Evolutionary conservation across 176 grass and related monocot species (phyloP), one percentile per base, ranked within the genome.

Genomic region (Musa schizocarpa): DNA sequence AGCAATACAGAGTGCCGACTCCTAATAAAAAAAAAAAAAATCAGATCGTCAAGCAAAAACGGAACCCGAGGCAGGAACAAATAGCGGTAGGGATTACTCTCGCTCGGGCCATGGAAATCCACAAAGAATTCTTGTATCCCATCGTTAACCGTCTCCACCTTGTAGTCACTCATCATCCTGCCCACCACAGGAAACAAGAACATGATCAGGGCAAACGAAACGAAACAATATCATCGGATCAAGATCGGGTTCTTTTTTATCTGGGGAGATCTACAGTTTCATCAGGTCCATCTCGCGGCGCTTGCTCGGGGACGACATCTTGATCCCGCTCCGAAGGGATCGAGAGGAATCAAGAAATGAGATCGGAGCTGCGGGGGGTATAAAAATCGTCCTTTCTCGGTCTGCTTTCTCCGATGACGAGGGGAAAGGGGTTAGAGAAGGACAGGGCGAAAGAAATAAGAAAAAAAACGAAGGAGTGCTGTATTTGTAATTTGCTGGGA

Each of bases 161-260:
- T 96, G 67, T 96, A 96, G 82, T 96, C 93, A 75, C 93, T 92
- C 83, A 96, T 96, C 93, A 96, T 96, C 89, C 93, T 96, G 81
- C 56, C 22, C 22, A 73, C 72, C 20, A 29, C 9, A 43, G 25
- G 59, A 67, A 73, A 52, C 2, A 12, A 27, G 34, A 7, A 25
- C 26, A 78, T 54, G 50, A 65, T 65, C 68, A 11, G 51, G 80
- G 63, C 80, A 81, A 72, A 66, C 69, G 72, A 59, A 74, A 11
- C 63, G 75, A 73, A 43, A 52, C 2, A 53, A 20, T 12, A 9
- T 24, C 52, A 81, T 65, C 63, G 11, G 22, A 65, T 65, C 12
- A 65, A 25, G 11, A 10, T 25, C 21, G 34, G 23, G 20, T 54
- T 27, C n/a, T 77, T 49, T 55, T 19, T 43, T 75, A 50, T 43